phyloP scores from a whole-genome alignment of 78 protist species.

The Tieghemostelium lacteum region DNA sequence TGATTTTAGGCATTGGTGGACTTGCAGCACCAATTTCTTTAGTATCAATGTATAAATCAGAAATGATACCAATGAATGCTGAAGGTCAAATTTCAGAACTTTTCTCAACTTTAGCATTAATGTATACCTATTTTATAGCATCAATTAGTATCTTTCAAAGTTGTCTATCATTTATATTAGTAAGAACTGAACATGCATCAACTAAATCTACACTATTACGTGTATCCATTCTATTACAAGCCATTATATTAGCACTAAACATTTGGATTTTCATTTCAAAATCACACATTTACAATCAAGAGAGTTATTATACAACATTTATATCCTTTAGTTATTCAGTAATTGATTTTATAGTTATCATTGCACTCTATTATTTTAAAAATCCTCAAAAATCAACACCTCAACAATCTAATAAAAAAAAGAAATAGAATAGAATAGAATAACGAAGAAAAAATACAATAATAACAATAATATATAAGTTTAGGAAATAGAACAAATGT shows the following conservation, averaged over 20 bases:
- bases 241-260: neutral
- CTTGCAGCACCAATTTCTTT: conserved; percentile 9
- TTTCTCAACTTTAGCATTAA: neutral
- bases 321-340: neutral
- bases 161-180: neutral
- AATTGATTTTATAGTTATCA: neutral
- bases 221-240: neutral
- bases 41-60: neutral
- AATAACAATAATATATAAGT: too few relatives aligned
- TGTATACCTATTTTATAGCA: neutral
- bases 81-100: neutral
- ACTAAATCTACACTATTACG: neutral
- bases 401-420: neutral
- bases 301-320: neutral
- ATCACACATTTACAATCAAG: neutral
- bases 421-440: neutral
- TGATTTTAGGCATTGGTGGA: conserved; percentile 15
- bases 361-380: neutral
- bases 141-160: conserved; percentile 3
- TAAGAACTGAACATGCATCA: neutral
- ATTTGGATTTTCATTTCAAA: neutral
- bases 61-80: neutral
- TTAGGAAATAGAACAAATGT: too few relatives aligned
- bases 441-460: too few relatives aligned
- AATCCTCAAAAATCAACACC: neutral